Evolutionary conservation across 768 basidiomycete genomes (phyloP), one percentile per base, ranked within the genome.

Genomic region (Hypsizygus marmoreus): DNA sequence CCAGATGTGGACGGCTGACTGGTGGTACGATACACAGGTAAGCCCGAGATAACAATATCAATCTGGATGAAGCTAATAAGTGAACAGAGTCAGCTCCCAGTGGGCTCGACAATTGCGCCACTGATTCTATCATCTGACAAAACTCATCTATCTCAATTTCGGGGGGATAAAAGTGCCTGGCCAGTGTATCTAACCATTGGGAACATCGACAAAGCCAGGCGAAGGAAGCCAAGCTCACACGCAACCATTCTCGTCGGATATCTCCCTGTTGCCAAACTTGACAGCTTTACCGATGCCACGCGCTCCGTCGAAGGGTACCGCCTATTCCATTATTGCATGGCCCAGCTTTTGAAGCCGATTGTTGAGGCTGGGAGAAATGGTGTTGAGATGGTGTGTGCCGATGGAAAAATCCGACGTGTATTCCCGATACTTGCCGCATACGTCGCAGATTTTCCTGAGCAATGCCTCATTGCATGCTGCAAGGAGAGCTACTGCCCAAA

Each of bases 171-270:
- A 49, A 29, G 39, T 24, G 63, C 65, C 11, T 70, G 63, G 57
- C 70, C 71, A 6, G 57, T 73, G 2, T 73, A 73, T 42, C 43
- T 71, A 0, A 64, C 67, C 1, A 56, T 71, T 32, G 69, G 66
- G 0, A 70, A 72, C 34, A 58, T 72, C 5, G 20, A 37, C 0
- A 69, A 69, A 39, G 45, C 45, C 3, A 43, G 58, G 4, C 61
- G 57, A 0, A 45, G 64, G 0, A 23, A 61, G 33, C 57, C 60
- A 0, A 58, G 57, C 2, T 24, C 43, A 10, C 62, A 56, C 16
- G 69, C 63, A 2, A 56, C 48, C 0, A 44, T 70, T 4, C 52
- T 71, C 0, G n/a, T 73, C 0, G 71, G 56, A 4, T 71, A 70
- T 35, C 47, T 73, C 2, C 67, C 68, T 2, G 53, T 65, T 3